Conservation (phyloP, 1,139 yeast genomes). For the Taphrina sp. region DNA sequence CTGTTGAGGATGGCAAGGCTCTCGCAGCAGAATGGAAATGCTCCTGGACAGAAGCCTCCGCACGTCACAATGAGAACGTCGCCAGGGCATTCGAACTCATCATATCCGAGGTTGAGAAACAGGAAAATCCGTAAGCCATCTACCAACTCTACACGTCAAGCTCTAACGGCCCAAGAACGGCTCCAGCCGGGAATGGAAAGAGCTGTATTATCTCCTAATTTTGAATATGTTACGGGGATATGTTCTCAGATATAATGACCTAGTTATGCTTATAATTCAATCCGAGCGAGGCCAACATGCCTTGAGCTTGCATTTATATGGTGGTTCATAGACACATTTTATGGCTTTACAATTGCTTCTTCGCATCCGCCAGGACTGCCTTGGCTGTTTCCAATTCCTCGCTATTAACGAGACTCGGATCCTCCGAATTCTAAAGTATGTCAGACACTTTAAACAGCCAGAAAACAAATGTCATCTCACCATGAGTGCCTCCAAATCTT, state of each 20-base stretch:
- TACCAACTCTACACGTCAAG: constrained; percentile 35
- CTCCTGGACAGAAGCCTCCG: constrained; percentile 77
- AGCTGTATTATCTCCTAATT: constrained; percentile 23
- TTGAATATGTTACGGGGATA: no score
- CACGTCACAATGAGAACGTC: constrained; percentile 69
- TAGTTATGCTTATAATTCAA: no score
- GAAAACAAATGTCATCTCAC: no score
- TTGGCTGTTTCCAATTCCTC: constrained; percentile 12
- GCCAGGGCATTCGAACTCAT: constrained; percentile 61
- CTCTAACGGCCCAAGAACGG: constrained; percentile 6
- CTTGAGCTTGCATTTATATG: background rate
- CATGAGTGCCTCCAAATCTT: constrained; percentile 17
- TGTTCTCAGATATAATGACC: no score
- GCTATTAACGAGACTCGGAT: constrained; percentile 5
- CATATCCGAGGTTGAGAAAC: constrained; percentile 67
- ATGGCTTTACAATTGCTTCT: background rate
- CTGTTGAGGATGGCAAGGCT: constrained; percentile 60
- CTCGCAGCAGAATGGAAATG: constrained; percentile 63
- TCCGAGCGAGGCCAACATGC: no score
- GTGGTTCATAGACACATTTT: background rate
- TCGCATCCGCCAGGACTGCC: constrained; percentile 9
- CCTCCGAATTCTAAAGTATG: constrained; percentile 10
- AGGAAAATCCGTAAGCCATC: constrained; percentile 51
- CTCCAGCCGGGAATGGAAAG: constrained; percentile 31
- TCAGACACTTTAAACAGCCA: background rate